Evolutionary conservation across 768 basidiomycete species (phyloP).

Genomic region (Tricholomella constricta): DNA sequence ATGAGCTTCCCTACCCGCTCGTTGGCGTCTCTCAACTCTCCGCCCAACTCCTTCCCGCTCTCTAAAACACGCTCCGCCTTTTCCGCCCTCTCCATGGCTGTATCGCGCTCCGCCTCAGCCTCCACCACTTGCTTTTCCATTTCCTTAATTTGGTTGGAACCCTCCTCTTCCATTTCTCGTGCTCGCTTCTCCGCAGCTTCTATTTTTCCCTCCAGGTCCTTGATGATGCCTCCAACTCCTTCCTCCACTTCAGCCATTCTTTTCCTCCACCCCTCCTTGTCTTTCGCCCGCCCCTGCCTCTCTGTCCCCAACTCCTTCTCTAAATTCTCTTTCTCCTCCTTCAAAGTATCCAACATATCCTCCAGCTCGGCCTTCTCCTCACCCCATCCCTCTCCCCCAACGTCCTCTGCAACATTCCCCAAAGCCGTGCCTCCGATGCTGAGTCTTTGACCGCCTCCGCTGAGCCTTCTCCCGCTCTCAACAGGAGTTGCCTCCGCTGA

Average conservation of each 20-base stretch:
- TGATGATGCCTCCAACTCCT: slow-evolving; percentile 67
- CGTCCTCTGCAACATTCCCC: slow-evolving; percentile 66
- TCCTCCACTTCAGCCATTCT: slow-evolving; percentile 72
- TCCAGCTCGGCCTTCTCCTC: slow-evolving; percentile 69
- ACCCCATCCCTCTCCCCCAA: slow-evolving; percentile 63
- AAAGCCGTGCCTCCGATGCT: slow-evolving; percentile 55
- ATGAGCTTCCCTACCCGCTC: slow-evolving; percentile 56
- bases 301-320: slow-evolving; percentile 55
- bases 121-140: slow-evolving; percentile 46
- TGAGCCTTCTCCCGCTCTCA: slow-evolving; percentile 35
- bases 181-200: slow-evolving; percentile 51
- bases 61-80: slow-evolving; percentile 68
- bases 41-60: slow-evolving; percentile 67
- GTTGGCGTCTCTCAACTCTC: slow-evolving; percentile 67
- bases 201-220: slow-evolving; percentile 60
- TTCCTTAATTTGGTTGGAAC: slow-evolving; percentile 41
- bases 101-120: slow-evolving; percentile 53
- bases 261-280: slow-evolving; percentile 71
- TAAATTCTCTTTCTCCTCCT: slow-evolving; percentile 46
- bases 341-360: slow-evolving; percentile 51
- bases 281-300: slow-evolving; percentile 55
- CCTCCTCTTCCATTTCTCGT: slow-evolving; percentile 41
- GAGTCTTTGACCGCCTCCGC: slow-evolving; percentile 45
- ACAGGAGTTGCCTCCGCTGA: slow-evolving; percentile 21
- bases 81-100: slow-evolving; percentile 57